A percentile compares a stretch with the other conserved stretches of the same genome.
phyloP scores from a whole-genome alignment of 1,139 yeast genomes.

The Geotrichum carabidarum region DNA sequence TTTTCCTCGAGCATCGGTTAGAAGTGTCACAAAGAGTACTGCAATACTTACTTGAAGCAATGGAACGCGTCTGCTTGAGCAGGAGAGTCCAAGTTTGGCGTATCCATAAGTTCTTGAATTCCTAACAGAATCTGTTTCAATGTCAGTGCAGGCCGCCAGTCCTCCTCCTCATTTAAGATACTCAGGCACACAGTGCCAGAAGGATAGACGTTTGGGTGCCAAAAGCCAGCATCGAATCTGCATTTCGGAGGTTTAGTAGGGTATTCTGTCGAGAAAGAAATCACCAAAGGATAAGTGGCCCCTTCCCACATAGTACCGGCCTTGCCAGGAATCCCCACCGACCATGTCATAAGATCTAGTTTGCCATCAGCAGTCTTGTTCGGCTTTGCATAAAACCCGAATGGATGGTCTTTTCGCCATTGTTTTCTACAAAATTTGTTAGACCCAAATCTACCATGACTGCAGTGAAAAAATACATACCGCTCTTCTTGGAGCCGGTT shows the following conservation, averaged over 20 bases:
- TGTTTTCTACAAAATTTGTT: conserved; percentile 53
- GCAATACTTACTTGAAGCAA: conserved; percentile 45
- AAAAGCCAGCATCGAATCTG: conserved; percentile 78
- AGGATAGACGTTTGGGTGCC: conserved; percentile 96
- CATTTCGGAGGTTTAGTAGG: conserved; percentile 97
- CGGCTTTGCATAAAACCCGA: conserved; percentile 94
- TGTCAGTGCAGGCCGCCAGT: conserved; percentile 97
- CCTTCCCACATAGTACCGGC: conserved; percentile 81
- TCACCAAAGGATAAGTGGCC: conserved; percentile 81
- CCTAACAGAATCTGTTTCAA: conserved; percentile 86
- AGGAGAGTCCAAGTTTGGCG: conserved; percentile 92
- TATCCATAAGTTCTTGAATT: conserved; percentile 81
- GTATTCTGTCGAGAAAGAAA: conserved; percentile 80
- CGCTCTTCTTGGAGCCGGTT: conserved; percentile 79
- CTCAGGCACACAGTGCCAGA: conserved; percentile 93
- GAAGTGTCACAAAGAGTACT: neutral
- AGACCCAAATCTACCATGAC: neutral
- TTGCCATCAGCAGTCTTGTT: conserved; percentile 70
- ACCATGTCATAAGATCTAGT: conserved; percentile 81
- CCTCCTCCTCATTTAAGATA: conserved; percentile 90
- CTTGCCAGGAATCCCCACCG: conserved; percentile 94
- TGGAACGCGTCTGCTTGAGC: conserved; percentile 97
- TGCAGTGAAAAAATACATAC: conserved; percentile 30
- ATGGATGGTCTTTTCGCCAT: conserved; percentile 98
- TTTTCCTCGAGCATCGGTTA: conserved; percentile 41